Base-by-base conservation (phyloP, 2,329 filamentous ascomycete species). In the Stylonectria norvegica region DNA sequence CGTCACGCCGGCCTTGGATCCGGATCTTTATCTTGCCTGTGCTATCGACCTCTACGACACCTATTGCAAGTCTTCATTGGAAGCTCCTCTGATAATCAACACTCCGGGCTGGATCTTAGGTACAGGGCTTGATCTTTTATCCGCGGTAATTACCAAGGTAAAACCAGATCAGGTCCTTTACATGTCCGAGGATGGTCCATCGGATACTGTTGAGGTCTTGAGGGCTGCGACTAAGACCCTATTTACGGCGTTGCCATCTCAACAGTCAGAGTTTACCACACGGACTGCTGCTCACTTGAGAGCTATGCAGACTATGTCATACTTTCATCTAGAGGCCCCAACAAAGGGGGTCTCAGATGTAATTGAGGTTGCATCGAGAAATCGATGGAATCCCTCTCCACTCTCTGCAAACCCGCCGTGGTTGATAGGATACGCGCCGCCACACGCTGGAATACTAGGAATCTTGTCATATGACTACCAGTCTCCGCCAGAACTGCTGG, bases 271-370 rank as follows among this genome's bases (percentile, higher is more conserved):
- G 28, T 69, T 70, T 28, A 70, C 70, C 1, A 67, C 75, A 3
- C 70, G 82, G 25, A 85, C 81, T 8, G 75, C 84, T 0, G 72
- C 78, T 0, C 81, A 90, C 45, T 63, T 87, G 3, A 70, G 85
- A 36, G 74, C 76, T 5, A 89, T 91, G 83, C 85, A 89, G 51
- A 79, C 75, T n/a, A 82, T 89, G 73, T 83, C 85, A 0, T 91
- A 90, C 53, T 88, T 91, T 55, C 87, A 91, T 57, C 23, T 52
- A 9, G 43, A 56, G 23, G 38, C 45, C 5, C 12, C 31, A 19
- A 34, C 4, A 49, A 69, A 8, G 44, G 27, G 38, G 19, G 33
- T 36, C 2, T 49, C 29, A 20, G 45, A 48, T 38, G 22, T 38
- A 4, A 17, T 32, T 12, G 38, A 43, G 6, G 5, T 18, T 9